phyloP scores from a whole-genome alignment of 2,329 filamentous ascomycete genomes.

The Exophiala sideris region DNA sequence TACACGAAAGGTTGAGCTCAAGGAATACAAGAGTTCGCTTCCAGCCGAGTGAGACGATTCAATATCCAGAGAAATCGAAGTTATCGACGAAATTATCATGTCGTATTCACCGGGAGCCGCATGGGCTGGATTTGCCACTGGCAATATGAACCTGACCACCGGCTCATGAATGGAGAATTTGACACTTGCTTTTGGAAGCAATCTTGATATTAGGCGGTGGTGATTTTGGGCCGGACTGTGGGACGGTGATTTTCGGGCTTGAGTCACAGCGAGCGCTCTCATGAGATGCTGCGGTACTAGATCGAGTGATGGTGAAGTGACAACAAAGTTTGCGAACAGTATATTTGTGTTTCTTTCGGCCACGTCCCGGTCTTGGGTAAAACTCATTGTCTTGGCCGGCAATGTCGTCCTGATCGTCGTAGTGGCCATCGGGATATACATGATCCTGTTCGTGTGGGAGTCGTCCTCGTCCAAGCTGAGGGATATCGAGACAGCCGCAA shows the following conservation, averaged over 20 bases:
- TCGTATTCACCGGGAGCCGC: slow-evolving; percentile 78
- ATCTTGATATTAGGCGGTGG: slow-evolving; percentile 75
- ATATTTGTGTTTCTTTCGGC: slow-evolving; percentile 94
- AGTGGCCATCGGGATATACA: slow-evolving; percentile 96
- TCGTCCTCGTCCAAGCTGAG: slow-evolving; percentile 88
- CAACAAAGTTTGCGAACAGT: slow-evolving; percentile 89
- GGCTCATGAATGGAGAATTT: slow-evolving; percentile 97
- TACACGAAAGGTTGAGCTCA: slow-evolving; percentile 76
- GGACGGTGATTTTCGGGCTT: slow-evolving; percentile 45
- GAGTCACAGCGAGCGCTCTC: slow-evolving; percentile 72
- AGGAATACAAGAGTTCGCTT: slow-evolving; percentile 79
- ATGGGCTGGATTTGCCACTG: slow-evolving; percentile 58
- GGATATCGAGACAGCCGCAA: slow-evolving; percentile 88
- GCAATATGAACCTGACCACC: slow-evolving; percentile 83
- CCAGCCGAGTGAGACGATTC: slow-evolving; percentile 92
- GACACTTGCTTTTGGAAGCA: slow-evolving; percentile 88
- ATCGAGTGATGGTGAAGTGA: slow-evolving; percentile 93
- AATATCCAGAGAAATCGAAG: slow-evolving; percentile 85
- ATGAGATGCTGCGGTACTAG: slow-evolving; percentile 89
- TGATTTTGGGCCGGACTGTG: slow-evolving; percentile 44
- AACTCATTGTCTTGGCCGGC: slow-evolving; percentile 87
- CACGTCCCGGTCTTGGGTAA: slow-evolving; percentile 63
- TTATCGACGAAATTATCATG: slow-evolving; percentile 90
- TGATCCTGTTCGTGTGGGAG: slow-evolving; percentile 76
- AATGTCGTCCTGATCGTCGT: slow-evolving; percentile 91